Conservation (phyloP, 2,329 filamentous ascomycete genomes). For the Aspergillus ustus region DNA sequence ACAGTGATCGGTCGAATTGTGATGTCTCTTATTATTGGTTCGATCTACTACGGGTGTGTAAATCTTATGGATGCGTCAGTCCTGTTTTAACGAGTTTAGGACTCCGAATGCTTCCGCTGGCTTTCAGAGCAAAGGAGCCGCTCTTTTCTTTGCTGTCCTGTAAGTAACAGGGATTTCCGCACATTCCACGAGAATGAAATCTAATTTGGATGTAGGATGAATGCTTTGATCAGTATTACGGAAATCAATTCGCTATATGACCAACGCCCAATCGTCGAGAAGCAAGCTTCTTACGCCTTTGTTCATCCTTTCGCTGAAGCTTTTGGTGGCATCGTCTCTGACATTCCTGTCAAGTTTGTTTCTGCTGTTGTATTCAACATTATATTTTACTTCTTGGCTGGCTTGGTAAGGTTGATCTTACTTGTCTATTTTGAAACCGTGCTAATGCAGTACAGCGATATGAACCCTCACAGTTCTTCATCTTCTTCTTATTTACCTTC, state of each 20-base stretch:
- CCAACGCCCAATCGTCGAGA: constrained; percentile 90
- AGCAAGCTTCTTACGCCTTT: constrained; percentile 83
- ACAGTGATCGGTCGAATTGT: constrained; percentile 69
- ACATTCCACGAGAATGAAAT: neutral
- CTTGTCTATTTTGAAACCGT: neutral
- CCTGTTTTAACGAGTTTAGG: constrained; percentile 63
- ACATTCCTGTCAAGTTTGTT: constrained; percentile 80
- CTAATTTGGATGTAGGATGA: constrained; percentile 38
- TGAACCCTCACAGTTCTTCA: constrained; percentile 60
- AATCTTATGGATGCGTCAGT: neutral
- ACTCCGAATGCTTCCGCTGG: constrained; percentile 67
- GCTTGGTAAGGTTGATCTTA: constrained; percentile 54
- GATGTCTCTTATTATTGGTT: constrained; percentile 78
- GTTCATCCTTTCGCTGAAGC: constrained; percentile 91
- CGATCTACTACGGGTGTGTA: constrained; percentile 45
- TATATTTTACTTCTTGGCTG: constrained; percentile 84
- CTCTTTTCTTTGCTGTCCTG: constrained; percentile 84
- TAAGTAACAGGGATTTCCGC: constrained; percentile 58
- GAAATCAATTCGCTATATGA: constrained; percentile 86
- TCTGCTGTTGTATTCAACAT: constrained; percentile 79
- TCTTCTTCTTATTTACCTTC: constrained; percentile 66
- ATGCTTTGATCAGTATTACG: constrained; percentile 66
- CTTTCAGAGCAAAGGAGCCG: constrained; percentile 77
- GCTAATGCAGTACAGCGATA: constrained; percentile 35
- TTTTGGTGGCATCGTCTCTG: constrained; percentile 80